A percentile compares a stretch with the other conserved stretches of the same genome.
Conservation (phyloP, 108 stramenopile genomes). For the Schizochytrium sp. region DNA sequence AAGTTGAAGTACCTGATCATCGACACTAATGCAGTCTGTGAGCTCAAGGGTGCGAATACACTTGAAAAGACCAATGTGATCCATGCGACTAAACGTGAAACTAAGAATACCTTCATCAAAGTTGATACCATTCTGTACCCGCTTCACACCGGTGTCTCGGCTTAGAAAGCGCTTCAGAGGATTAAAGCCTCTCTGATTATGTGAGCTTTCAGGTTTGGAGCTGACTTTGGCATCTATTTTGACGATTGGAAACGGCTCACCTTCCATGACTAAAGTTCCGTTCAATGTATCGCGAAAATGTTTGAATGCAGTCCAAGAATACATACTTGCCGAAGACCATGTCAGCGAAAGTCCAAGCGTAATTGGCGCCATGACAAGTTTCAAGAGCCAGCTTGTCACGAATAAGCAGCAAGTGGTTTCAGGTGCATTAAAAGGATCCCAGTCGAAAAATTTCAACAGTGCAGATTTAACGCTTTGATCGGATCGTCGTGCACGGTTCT, state of each 20-base stretch:
- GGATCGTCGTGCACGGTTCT: too few species aligned
- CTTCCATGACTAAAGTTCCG: not conserved
- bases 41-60: slow-evolving; percentile 17
- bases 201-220: not conserved
- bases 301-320: not conserved
- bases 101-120: not conserved
- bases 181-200: not conserved
- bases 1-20: not conserved
- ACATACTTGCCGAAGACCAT: not conserved
- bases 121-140: not conserved
- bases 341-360: not conserved
- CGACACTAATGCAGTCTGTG: not conserved
- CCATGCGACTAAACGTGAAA: slow-evolving; percentile 5
- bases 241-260: not conserved
- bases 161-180: not conserved
- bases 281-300: slow-evolving; percentile 24
- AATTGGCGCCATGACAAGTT: not conserved
- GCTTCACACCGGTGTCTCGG: not conserved
- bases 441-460: not conserved
- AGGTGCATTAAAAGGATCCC: not conserved
- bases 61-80: not conserved
- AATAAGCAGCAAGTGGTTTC: not conserved
- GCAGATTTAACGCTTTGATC: not conserved
- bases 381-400: not conserved
- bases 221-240: not conserved